Percentiles rank a stretch among this genome's conserved stretches.
phyloP scores from a whole-genome alignment of 1,139 yeast genomes.

The Blastobotrys illinoisensis region DNA sequence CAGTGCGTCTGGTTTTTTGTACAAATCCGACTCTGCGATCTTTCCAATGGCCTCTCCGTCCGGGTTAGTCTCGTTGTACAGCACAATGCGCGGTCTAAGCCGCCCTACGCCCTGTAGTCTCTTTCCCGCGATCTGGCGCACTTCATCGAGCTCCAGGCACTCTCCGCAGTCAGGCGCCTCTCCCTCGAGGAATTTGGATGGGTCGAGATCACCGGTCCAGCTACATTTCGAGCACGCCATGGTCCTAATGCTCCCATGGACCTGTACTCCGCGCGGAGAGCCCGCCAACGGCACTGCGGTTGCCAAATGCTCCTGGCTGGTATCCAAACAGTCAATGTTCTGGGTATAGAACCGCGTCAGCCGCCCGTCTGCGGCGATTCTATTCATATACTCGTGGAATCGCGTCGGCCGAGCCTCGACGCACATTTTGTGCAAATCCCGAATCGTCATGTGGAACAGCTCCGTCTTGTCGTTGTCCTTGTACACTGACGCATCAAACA shows the following conservation, averaged over 20 bases:
- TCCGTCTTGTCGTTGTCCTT: constrained; percentile 55
- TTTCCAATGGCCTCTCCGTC: constrained; percentile 78
- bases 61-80: constrained; percentile 84
- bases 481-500: constrained; percentile 78
- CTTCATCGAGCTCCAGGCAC: constrained; percentile 48
- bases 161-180: constrained; percentile 50
- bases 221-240: constrained; percentile 75
- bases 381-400: constrained; percentile 60
- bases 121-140: constrained; percentile 55
- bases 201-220: constrained; percentile 40
- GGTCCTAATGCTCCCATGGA: constrained; percentile 72
- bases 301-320: constrained; percentile 41
- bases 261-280: constrained; percentile 56
- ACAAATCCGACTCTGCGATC: constrained; percentile 62
- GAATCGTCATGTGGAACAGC: constrained; percentile 69
- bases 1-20: constrained; percentile 55
- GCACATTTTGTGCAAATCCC: constrained; percentile 55
- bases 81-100: constrained; percentile 73
- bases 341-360: constrained; percentile 57
- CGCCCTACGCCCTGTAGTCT: constrained; percentile 71
- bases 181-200: constrained; percentile 34
- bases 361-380: constrained; percentile 55
- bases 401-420: constrained; percentile 59
- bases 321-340: constrained; percentile 44
- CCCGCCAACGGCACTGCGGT: constrained; percentile 42